A percentile compares a stretch with the other conserved stretches of the same genome.
Conservation (phyloP, 1,284 basidiomycete genomes). For the Stygiomarasmius scandens region DNA sequence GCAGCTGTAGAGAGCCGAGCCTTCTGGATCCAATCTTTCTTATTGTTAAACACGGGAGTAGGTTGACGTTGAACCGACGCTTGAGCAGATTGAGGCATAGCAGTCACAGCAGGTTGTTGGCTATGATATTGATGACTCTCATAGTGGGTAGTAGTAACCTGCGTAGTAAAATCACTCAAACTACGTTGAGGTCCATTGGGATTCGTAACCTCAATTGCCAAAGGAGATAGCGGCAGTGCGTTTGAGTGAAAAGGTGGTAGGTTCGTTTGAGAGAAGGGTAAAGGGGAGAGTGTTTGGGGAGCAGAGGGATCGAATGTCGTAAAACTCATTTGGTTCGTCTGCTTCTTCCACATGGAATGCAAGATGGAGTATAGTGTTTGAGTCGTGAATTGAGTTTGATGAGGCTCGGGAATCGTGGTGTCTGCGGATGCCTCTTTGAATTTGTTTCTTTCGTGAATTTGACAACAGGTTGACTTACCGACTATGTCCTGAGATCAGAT, state of each 20-base stretch:
- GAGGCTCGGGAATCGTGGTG: background rate
- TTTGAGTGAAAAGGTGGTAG: too few relatives aligned
- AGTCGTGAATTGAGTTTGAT: background rate
- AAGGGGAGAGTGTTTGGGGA: background rate
- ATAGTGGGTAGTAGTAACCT: too few relatives aligned
- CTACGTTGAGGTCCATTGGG: too few relatives aligned
- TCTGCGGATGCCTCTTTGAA: background rate
- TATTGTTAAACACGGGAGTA: background rate
- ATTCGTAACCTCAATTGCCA: too few relatives aligned
- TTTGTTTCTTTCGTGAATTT: too few relatives aligned
- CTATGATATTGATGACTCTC: too few relatives aligned
- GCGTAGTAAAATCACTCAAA: too few relatives aligned
- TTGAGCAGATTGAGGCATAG: too few relatives aligned
- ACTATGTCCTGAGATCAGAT: conserved; percentile 28
- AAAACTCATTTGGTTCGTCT: background rate
- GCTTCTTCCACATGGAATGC: background rate
- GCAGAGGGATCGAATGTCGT: background rate
- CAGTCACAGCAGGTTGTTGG: too few relatives aligned
- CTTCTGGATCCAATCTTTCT: conserved; percentile 3
- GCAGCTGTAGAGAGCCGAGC: background rate
- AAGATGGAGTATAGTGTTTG: background rate
- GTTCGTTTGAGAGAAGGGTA: too few relatives aligned
- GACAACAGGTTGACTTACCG: conserved; percentile 1
- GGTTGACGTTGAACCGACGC: background rate
- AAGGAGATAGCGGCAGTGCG: too few relatives aligned